Evolutionary conservation across 2,329 filamentous ascomycete genomes (phyloP).

Genomic region (Sarocladium brachiariae): DNA sequence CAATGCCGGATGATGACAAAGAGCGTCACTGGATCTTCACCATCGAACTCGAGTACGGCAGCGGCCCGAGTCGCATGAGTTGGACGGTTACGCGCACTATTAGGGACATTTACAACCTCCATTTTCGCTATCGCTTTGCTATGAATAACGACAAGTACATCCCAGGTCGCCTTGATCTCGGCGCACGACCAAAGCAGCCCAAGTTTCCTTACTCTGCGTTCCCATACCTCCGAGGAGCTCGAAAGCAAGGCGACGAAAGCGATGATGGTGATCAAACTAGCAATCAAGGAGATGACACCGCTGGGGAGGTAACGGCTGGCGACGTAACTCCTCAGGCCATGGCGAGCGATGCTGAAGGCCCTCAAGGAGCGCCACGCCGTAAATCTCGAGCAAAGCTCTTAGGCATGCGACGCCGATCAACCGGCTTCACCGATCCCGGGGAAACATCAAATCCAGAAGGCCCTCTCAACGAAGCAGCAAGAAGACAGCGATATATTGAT

Average conservation of each 20-base stretch:
- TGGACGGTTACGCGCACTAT: constrained; percentile 89
- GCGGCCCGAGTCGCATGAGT: constrained; percentile 89
- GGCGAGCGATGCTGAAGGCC: constrained; percentile 27
- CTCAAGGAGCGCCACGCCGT: constrained; percentile 30
- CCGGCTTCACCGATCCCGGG: constrained; percentile 39
- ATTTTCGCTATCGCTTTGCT: constrained; percentile 87
- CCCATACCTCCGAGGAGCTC: constrained; percentile 77
- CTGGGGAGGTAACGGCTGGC: constrained; percentile 14
- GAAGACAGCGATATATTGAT: constrained; percentile 61
- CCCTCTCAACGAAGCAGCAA: constrained; percentile 33
- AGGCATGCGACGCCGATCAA: constrained; percentile 46
- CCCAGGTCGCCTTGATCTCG: constrained; percentile 57
- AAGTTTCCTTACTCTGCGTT: constrained; percentile 86
- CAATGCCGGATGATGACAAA: constrained; percentile 55
- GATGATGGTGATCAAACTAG: constrained; percentile 63
- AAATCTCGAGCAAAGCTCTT: constrained; percentile 48
- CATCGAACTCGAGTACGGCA: constrained; percentile 93
- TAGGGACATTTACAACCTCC: constrained; percentile 84
- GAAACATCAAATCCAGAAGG: constrained; percentile 36
- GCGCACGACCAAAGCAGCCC: constrained; percentile 71
- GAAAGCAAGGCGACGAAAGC: constrained; percentile 72
- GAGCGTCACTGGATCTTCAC: constrained; percentile 78
- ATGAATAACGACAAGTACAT: constrained; percentile 78
- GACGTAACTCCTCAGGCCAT: constrained; percentile 29
- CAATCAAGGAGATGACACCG: constrained; percentile 37